phyloP scores from a whole-genome alignment of 345 rosid genomes.

The Brassica carinata region DNA sequence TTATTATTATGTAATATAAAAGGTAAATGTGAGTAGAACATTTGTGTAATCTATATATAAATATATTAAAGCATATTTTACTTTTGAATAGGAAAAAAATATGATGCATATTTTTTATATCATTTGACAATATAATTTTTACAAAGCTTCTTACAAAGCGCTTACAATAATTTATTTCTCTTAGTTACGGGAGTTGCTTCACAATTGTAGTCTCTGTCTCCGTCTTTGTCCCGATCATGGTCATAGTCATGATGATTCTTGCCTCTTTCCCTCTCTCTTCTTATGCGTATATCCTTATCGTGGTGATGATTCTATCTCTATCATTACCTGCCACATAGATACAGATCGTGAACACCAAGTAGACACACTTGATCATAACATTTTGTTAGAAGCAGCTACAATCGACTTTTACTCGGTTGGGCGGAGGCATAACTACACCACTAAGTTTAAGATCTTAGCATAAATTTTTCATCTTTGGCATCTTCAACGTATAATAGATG shows the following conservation, averaged over 20 bases:
- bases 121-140: no score
- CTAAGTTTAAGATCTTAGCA: background rate
- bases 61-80: no score
- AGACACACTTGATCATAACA: background rate
- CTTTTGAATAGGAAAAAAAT: no score
- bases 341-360: background rate
- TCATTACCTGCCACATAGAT: slow-evolving; percentile 54
- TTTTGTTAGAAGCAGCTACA: background rate
- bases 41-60: no score
- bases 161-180: background rate
- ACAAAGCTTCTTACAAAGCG: no score
- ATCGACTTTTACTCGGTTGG: background rate
- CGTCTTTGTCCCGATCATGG: slow-evolving; percentile 41
- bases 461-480: background rate
- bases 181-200: slow-evolving; percentile 56
- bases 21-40: no score
- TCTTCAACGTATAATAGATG: background rate
- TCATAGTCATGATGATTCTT: slow-evolving; percentile 52
- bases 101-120: no score
- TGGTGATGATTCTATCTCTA: slow-evolving; percentile 53
- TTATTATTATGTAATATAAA: no score
- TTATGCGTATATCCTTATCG: slow-evolving; percentile 63
- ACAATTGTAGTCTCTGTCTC: slow-evolving; percentile 56
- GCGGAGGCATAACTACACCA: background rate
- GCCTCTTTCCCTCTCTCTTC: slow-evolving; percentile 52